Evolutionary conservation across 768 basidiomycete species (phyloP).

Genomic region (Omphalotus guepiniiformis): DNA sequence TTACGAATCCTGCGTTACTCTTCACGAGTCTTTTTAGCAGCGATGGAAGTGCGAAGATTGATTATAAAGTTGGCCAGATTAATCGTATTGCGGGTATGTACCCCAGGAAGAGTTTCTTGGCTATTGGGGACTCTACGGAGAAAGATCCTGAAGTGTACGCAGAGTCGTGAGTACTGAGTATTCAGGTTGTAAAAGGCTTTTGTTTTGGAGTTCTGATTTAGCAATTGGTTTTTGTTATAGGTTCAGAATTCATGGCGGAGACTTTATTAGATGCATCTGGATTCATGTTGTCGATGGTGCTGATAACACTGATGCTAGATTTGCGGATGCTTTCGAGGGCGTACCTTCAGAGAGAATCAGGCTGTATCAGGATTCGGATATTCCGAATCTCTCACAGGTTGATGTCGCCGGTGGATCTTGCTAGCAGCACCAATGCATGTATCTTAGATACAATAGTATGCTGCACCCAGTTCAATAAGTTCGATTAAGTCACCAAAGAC

Average conservation of each 20-base stretch:
- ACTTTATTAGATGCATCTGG: slow-evolving; percentile 38
- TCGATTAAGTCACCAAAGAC: no score
- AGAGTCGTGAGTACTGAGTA: slow-evolving; percentile 29
- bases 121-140: slow-evolving; percentile 42
- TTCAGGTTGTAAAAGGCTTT: neutral
- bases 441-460: no score
- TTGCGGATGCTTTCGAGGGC: slow-evolving; percentile 30
- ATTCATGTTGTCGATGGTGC: slow-evolving; percentile 41
- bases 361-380: slow-evolving; percentile 33
- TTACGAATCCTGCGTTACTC: slow-evolving; percentile 26
- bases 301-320: slow-evolving; percentile 34
- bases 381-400: slow-evolving; percentile 27
- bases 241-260: slow-evolving; percentile 30
- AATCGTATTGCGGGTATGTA: slow-evolving; percentile 37
- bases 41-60: slow-evolving; percentile 17
- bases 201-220: neutral
- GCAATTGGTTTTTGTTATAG: slow-evolving; percentile 22
- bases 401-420: slow-evolving; percentile 37
- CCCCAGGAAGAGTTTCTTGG: slow-evolving; percentile 38
- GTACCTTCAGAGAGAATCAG: slow-evolving; percentile 29
- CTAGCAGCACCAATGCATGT: no score
- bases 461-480: no score
- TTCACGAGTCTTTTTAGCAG: slow-evolving; percentile 20
- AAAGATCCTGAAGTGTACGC: slow-evolving; percentile 43
- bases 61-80: slow-evolving; percentile 34